Evolutionary conservation across 139 green algal species (phyloP).

Genomic region (Chlorella sp.): DNA sequence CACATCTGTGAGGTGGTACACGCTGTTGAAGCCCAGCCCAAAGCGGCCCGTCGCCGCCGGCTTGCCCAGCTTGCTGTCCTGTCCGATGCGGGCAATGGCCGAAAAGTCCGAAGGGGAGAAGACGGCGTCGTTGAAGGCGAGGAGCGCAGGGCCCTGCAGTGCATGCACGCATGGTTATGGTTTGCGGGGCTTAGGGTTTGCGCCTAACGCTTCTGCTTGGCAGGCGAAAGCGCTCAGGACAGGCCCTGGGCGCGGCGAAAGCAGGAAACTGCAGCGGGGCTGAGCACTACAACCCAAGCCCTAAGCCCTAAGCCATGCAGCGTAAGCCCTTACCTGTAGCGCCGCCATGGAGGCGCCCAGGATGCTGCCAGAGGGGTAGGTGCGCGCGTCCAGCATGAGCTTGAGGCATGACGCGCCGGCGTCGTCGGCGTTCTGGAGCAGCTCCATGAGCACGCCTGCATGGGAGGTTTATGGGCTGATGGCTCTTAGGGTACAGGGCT

Average conservation of each 20-base stretch:
- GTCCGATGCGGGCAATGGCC: conserved; percentile 59
- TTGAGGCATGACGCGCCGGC: conserved; percentile 45
- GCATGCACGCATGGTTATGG: too few species aligned
- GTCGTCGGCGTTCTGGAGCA: conserved; percentile 83
- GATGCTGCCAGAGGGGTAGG: conserved; percentile 41
- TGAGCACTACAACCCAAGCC: too few species aligned
- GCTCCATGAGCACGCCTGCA: conserved; percentile 65
- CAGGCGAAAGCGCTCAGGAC: too few species aligned
- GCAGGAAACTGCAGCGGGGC: too few species aligned
- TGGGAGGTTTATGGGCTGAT: conserved; percentile 7
- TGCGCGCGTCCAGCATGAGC: conserved; percentile 51
- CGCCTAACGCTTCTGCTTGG: too few species aligned
- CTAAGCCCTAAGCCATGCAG: too few species aligned
- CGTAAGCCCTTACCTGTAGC: conserved; percentile 44
- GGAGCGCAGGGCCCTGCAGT: conserved; percentile 67
- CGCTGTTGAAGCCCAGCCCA: conserved; percentile 66
- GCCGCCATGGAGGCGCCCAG: conserved; percentile 43
- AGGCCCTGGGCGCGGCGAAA: too few species aligned
- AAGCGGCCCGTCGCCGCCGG: conserved; percentile 39
- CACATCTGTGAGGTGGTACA: conserved; percentile 75
- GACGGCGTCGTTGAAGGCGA: conserved; percentile 59
- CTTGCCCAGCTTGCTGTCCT: conserved; percentile 68
- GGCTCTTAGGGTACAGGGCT: conserved; percentile 43
- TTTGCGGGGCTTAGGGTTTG: too few species aligned
- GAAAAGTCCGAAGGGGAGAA: conserved; percentile 63